These are phyloP conservation scores for Collybia mongolica DNA, from an alignment of 768 basidiomycete genomes.

Conservation along the genomic window DNA sequence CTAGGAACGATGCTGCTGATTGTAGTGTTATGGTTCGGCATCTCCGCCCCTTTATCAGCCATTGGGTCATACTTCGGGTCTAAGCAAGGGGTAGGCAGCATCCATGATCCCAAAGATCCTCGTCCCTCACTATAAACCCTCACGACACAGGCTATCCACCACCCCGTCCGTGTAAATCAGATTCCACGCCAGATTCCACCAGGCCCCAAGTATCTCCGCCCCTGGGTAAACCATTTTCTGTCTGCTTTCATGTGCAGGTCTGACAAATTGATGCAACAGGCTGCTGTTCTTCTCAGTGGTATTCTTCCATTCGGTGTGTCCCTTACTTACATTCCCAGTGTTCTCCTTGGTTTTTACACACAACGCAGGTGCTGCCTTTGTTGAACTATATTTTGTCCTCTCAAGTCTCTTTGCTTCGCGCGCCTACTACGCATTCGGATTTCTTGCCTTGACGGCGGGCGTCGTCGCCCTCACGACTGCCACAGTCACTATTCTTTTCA, in stretches of 20 bases:
- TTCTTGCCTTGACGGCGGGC: conserved; percentile 82
- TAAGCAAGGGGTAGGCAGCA: conserved; percentile 72
- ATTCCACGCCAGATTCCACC: conserved; percentile 98
- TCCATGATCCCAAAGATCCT: not conserved
- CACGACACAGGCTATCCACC: conserved; percentile 60
- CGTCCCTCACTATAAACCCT: not conserved
- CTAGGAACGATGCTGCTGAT: conserved; percentile 83
- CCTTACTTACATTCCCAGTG: not conserved
- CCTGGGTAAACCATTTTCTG: conserved; percentile 54
- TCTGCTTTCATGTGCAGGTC: not conserved
- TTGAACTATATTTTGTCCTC: conserved; percentile 91
- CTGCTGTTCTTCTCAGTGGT: conserved; percentile 79
- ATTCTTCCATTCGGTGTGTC: conserved; percentile 83
- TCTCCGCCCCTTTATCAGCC: conserved; percentile 86
- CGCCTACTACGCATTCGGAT: conserved; percentile 96
- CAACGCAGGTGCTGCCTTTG: conserved; percentile 80
- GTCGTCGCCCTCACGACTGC: conserved; percentile 87
- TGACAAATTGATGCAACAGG: conserved; percentile 31
- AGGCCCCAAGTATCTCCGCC: conserved; percentile 76
- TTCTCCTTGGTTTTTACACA: conserved; percentile 1
- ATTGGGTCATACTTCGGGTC: conserved; percentile 86
- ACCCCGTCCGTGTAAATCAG: conserved; percentile 87
- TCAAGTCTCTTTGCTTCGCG: conserved; percentile 90
- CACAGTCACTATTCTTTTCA: conserved; percentile 85
- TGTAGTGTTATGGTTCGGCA: conserved; percentile 88